Evolutionary conservation across 805 yeast genomes (phyloP).

Genomic region (Suhomyces canberraensis): DNA sequence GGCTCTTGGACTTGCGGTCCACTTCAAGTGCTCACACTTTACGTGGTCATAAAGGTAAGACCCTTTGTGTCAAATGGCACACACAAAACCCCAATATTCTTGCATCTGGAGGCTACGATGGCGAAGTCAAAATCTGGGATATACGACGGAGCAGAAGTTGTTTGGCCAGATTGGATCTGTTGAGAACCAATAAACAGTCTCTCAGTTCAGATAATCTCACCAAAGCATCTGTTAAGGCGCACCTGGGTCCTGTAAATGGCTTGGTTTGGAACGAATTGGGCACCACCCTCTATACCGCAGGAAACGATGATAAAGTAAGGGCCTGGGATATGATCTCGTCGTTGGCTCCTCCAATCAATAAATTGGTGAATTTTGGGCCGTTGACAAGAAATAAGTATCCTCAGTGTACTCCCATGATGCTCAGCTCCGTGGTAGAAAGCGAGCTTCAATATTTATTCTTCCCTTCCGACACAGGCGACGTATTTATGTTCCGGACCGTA

Average conservation of each 20-base stretch:
- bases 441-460: conserved; percentile 58
- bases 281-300: conserved; percentile 57
- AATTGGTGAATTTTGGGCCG: conserved; percentile 74
- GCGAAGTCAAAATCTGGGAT: conserved; percentile 84
- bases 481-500: conserved; percentile 52
- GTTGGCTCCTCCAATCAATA: conserved; percentile 47
- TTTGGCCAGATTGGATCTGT: conserved; percentile 59
- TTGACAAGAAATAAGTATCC: conserved; percentile 60
- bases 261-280: conserved; percentile 72
- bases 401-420: conserved; percentile 47
- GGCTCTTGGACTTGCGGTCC: conserved; percentile 71
- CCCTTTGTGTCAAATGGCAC: conserved; percentile 68
- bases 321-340: conserved; percentile 65
- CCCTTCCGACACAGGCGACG: conserved; percentile 75
- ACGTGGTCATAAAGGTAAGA: conserved; percentile 56
- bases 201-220: conserved; percentile 24
- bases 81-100: conserved; percentile 59
- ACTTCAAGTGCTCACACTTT: conserved; percentile 72
- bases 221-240: conserved; percentile 54
- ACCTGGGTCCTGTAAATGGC: conserved; percentile 76
- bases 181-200: conserved; percentile 33
- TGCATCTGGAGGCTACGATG: conserved; percentile 80
- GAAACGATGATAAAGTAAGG: conserved; percentile 75
- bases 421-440: conserved; percentile 51
- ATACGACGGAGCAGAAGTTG: conserved; percentile 66